These are phyloP conservation scores for Suillus sp. DNA, from an alignment of 768 basidiomycete genomes.

Conservation along the genomic window DNA sequence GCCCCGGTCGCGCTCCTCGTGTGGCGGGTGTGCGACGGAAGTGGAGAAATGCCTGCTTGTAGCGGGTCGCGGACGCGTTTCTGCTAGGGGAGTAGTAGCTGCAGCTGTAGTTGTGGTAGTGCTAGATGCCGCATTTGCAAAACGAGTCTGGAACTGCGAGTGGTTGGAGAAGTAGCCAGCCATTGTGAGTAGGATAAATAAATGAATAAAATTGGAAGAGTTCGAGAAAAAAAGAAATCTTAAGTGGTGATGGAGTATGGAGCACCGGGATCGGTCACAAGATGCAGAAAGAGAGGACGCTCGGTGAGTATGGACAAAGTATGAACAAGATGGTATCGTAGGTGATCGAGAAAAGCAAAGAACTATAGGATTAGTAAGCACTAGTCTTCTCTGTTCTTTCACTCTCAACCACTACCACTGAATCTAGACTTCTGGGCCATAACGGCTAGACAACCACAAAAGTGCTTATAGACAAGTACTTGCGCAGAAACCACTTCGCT, in stretches of 20 bases:
- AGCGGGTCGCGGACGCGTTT: constrained; percentile 48
- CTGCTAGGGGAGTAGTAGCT: constrained; percentile 18
- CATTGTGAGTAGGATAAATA: constrained; percentile 39
- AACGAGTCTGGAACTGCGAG: constrained; percentile 61
- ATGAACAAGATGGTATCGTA: constrained; percentile 8
- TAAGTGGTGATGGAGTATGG: neutral
- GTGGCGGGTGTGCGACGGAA: constrained; percentile 43
- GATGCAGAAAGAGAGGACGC: neutral
- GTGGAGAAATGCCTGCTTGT: constrained; percentile 79
- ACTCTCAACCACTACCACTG: neutral
- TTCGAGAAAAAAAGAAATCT: neutral
- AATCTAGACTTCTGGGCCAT: neutral
- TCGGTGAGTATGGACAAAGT: constrained; percentile 5
- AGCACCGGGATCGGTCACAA: neutral
- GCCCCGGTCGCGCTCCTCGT: constrained; percentile 19
- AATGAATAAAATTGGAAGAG: constrained; percentile 24
- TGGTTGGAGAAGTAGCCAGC: constrained; percentile 85
- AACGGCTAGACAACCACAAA: neutral
- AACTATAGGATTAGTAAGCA: constrained; percentile 1
- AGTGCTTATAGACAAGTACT: constrained; percentile 4
- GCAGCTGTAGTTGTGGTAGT: neutral
- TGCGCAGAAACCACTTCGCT: neutral
- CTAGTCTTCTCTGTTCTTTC: constrained; percentile 4
- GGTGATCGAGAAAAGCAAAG: constrained; percentile 2
- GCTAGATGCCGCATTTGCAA: constrained; percentile 3